Base-by-base conservation (phyloP, 306 rosid genomes). In the Ormosia emarginata region DNA sequence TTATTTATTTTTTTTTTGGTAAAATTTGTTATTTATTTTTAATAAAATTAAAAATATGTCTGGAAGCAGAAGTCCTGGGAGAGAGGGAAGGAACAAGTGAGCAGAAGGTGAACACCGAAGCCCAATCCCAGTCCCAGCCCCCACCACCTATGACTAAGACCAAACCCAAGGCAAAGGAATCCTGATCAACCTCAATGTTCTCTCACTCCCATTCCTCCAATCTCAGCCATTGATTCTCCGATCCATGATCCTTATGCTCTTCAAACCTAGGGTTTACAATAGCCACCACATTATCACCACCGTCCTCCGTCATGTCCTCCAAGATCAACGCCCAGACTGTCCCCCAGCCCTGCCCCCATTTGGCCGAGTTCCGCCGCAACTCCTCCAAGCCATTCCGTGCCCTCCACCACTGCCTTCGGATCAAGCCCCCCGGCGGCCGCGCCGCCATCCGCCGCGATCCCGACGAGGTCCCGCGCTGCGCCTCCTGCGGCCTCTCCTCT, bases 361-460 rank as follows among this genome's bases (percentile, higher is more conserved):
- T 94, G 29, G 87, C 90, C 56, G 94, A 89, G 55, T 91, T 94
- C 89, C 93, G 90, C 50, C 86, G 83, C 34, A 82, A 86, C 78
- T 91, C 97, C 65, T 64, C 97, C 83, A 93, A 90, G 67, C 92
- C 98, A 50, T 92, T 94, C 78, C 93, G 89, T 13, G 84, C 89
- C 1, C 80, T 94, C 18, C 98, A 94, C 74, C 86, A 84, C 81
- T 94, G 98, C 78, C 98, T 94, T 68, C 91, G 97, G 15, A 84
- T 92, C 85, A 91, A 88, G 78, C 94, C 95, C 4, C 93, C 92
- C 44, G 90, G 91, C 8, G 97, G 94, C 55, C 94, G 92, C 8
- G 97, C 98, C 50, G 79, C 97, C 74, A 86, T 94, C 84, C 87
- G 95, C 59, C 94, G 98, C 11, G 94, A 92, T 14, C 93, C 95